Evolutionary conservation across 176 grass and related monocot genomes (phyloP).

Genomic region (Oryza punctata): DNA sequence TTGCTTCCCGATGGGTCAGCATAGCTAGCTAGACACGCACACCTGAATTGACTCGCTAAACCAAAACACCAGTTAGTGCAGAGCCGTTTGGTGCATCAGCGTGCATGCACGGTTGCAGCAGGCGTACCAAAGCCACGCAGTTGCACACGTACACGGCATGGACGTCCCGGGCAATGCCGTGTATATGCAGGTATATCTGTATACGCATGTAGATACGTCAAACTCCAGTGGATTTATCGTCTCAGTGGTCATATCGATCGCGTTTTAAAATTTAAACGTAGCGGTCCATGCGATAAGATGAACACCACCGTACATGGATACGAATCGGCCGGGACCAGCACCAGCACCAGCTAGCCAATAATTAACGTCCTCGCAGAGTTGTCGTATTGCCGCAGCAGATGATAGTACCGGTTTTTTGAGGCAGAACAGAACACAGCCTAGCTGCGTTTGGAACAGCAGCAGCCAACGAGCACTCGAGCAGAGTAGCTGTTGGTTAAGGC

Average conservation of each 20-base stretch:
- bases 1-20: neutral
- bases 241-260: neutral
- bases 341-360: neutral
- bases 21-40: neutral
- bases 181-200: neutral
- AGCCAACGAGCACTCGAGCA: neutral
- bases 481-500: no score
- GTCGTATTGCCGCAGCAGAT: neutral
- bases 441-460: neutral
- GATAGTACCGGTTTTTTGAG: neutral
- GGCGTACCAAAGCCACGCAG: neutral
- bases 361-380: neutral
- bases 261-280: slow-evolving; percentile 8
- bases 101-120: slow-evolving; percentile 10
- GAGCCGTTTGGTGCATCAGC: neutral
- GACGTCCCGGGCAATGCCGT: neutral
- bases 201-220: neutral
- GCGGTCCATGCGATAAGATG: neutral
- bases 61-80: neutral
- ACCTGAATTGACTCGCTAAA: neutral
- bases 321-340: neutral
- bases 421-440: no score
- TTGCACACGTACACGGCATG: neutral
- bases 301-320: neutral
- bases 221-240: neutral